Conservation (phyloP, 2,329 filamentous ascomycete species). For the Colletotrichum theobromicola region DNA sequence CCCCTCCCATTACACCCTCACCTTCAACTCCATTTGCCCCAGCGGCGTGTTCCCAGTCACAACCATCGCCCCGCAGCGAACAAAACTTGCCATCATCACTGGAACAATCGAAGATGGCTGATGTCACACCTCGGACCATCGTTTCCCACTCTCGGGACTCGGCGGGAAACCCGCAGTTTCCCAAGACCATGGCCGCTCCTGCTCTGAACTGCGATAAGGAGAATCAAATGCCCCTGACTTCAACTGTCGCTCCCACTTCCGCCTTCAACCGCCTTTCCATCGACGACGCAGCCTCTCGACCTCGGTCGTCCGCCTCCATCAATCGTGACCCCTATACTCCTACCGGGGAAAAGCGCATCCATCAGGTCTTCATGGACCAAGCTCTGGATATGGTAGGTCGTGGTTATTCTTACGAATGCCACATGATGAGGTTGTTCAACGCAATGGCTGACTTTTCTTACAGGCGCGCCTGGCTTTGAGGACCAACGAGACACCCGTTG, state of each 20-base stretch:
- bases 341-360: constrained; percentile 42
- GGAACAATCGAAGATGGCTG: constrained; percentile 24
- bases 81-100: neutral
- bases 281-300: neutral
- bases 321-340: neutral
- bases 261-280: constrained; percentile 26
- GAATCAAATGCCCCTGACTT: constrained; percentile 28
- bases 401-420: neutral
- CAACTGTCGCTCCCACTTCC: neutral
- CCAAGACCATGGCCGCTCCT: neutral
- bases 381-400: constrained; percentile 80
- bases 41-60: neutral
- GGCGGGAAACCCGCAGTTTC: neutral
- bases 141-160: neutral
- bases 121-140: neutral
- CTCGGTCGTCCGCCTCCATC: neutral
- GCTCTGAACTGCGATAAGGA: constrained; percentile 29
- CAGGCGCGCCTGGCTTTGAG: constrained; percentile 85
- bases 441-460: neutral
- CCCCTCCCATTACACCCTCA: neutral
- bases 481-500: constrained; percentile 93
- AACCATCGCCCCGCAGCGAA: neutral
- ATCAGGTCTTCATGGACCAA: constrained; percentile 77
- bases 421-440: neutral
- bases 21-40: neutral